A percentile compares a stretch with the other conserved stretches of the same genome.
phyloP scores from a whole-genome alignment of 2,329 filamentous ascomycete species.

The Phialophora macrospora region DNA sequence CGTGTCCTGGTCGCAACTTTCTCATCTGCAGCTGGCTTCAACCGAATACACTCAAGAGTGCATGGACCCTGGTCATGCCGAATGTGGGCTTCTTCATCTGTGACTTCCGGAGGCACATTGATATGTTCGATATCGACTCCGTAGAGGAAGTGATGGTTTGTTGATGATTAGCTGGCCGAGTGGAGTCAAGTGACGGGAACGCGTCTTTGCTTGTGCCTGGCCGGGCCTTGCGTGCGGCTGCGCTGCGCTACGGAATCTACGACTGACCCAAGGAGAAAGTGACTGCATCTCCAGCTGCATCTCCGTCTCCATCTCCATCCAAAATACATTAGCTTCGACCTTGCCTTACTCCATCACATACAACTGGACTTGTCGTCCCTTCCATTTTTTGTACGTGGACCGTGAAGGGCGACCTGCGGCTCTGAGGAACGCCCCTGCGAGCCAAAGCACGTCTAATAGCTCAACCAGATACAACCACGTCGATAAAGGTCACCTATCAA shows the following conservation, averaged over 20 bases:
- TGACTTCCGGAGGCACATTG: not conserved
- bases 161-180: slow-evolving; percentile 10
- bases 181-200: slow-evolving; percentile 10
- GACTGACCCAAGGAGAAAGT: slow-evolving; percentile 5
- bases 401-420: not conserved
- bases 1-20: slow-evolving; percentile 8
- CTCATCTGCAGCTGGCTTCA: not conserved
- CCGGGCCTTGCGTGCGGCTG: slow-evolving; percentile 12
- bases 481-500: not conserved
- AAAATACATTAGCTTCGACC: slow-evolving; percentile 14
- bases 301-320: slow-evolving; percentile 20
- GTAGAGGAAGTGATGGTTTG: not conserved
- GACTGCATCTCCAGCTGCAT: slow-evolving; percentile 6
- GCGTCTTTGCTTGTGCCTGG: slow-evolving; percentile 22
- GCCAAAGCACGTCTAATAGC: not conserved
- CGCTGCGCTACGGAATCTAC: slow-evolving; percentile 10
- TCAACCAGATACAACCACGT: not conserved
- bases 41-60: not conserved
- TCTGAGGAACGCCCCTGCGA: not conserved
- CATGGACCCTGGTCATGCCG: not conserved
- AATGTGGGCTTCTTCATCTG: slow-evolving; percentile 1
- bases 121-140: not conserved
- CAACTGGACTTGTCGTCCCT: slow-evolving; percentile 4
- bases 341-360: slow-evolving; percentile 29
- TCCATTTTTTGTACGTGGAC: not conserved